Evolutionary conservation across 202 grass and related monocot species (phyloP).

Genomic region (Zoysia matrella): DNA sequence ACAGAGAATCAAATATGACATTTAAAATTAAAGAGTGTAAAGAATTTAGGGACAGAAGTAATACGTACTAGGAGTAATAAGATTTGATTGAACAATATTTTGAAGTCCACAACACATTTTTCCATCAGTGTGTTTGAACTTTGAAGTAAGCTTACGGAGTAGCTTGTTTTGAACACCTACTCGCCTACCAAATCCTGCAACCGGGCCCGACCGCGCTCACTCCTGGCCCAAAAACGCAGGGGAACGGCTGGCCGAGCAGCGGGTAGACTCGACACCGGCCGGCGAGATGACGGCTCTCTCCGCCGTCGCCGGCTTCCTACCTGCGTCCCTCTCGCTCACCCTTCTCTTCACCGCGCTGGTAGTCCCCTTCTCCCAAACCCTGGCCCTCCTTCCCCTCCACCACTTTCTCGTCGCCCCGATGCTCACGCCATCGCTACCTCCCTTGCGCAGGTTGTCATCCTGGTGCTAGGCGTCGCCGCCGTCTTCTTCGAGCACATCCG

Average conservation of each 20-base stretch:
- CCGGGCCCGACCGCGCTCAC: neutral
- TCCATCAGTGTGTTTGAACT: no score
- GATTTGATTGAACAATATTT: no score
- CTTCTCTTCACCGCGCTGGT: slow-evolving; percentile 53
- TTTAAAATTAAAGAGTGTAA: no score
- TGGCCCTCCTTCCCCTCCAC: neutral
- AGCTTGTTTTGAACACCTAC: neutral
- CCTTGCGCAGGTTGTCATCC: slow-evolving; percentile 53
- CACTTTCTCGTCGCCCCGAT: neutral
- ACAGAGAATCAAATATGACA: no score
- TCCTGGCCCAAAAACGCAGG: slow-evolving; percentile 21
- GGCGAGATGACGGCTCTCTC: slow-evolving; percentile 44
- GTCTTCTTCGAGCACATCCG: slow-evolving; percentile 88
- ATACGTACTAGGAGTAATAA: no score
- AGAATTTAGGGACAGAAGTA: no score
- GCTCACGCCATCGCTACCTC: slow-evolving; percentile 32
- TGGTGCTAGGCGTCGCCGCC: slow-evolving; percentile 54
- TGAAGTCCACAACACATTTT: no score
- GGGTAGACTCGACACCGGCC: slow-evolving; percentile 38
- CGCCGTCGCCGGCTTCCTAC: slow-evolving; percentile 32
- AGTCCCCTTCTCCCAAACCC: slow-evolving; percentile 23
- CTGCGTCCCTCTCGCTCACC: slow-evolving; percentile 47
- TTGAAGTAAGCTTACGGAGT: no score
- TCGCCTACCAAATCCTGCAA: neutral
- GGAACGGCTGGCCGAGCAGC: neutral